Conservation (phyloP, 306 rosid species). For the Vigna angularis region DNA sequence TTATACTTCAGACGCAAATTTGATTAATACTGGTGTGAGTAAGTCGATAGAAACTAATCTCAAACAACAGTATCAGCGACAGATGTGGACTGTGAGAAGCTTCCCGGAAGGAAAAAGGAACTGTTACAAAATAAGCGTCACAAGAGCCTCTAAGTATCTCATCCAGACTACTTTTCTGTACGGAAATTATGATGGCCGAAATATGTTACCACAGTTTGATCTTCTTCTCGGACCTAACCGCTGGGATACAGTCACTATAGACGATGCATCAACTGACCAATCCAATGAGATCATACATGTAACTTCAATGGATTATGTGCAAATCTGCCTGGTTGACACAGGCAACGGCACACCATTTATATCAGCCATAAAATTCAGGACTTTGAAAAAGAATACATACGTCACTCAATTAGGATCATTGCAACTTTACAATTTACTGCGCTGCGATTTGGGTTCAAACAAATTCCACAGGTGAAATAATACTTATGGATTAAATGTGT, state of each 20-base stretch:
- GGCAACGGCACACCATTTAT: conserved; percentile 55
- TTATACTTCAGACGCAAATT: too few species aligned
- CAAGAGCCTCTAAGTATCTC: conserved; percentile 39
- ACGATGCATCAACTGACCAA: neutral
- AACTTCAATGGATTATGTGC: conserved; percentile 32
- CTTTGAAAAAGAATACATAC: conserved; percentile 38
- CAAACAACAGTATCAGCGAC: too few species aligned
- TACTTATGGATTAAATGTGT: neutral
- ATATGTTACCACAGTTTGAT: conserved; percentile 48
- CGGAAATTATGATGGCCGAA: conserved; percentile 54
- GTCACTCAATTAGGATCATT: conserved; percentile 27
- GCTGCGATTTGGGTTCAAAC: conserved; percentile 39
- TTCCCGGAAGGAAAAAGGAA: conserved; percentile 58
- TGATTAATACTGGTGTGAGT: too few species aligned
- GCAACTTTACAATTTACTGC: neutral
- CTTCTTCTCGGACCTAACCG: conserved; percentile 48
- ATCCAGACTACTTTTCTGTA: conserved; percentile 44
- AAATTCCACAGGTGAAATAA: conserved; percentile 10
- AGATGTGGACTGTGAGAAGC: too few species aligned
- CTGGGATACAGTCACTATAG: conserved; percentile 45
- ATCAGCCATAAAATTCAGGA: conserved; percentile 50
- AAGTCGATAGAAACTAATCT: too few species aligned
- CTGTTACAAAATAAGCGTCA: conserved; percentile 55
- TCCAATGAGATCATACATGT: conserved; percentile 47
- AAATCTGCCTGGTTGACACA: conserved; percentile 51